Evolutionary conservation across 345 rosid species (phyloP).

Genomic region (Arabidopsis suecica): DNA sequence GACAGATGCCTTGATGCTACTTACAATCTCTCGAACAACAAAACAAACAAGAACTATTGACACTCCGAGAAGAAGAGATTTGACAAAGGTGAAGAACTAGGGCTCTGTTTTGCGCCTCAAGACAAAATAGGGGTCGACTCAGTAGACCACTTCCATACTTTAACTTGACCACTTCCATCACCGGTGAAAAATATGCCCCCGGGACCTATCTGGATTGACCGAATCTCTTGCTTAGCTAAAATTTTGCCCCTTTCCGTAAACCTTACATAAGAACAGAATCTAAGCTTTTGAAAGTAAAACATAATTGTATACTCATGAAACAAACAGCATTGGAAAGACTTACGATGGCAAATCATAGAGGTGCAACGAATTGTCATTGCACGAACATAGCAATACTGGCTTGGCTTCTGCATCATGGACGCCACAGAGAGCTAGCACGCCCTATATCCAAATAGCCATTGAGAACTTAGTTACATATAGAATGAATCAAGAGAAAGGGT

Average conservation of each 20-base stretch:
- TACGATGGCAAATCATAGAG: constrained; percentile 94
- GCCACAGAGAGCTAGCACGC: constrained; percentile 77
- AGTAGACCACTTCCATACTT: constrained; percentile 83
- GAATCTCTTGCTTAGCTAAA: constrained; percentile 78
- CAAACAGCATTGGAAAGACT: constrained; percentile 47
- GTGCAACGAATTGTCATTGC: constrained; percentile 76
- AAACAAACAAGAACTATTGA: background rate
- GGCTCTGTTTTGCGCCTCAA: constrained; percentile 22
- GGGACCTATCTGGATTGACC: constrained; percentile 80
- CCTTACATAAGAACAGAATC: constrained; percentile 46
- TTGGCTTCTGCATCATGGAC: constrained; percentile 79
- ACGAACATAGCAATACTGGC: constrained; percentile 77
- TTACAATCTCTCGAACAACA: constrained; percentile 6
- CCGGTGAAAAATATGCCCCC: constrained; percentile 92
- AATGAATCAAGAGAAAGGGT: constrained; percentile 4
- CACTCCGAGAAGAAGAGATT: constrained; percentile 8
- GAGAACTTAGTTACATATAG: constrained; percentile 22
- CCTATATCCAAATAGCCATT: constrained; percentile 53
- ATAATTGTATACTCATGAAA: background rate
- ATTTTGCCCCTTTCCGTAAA: constrained; percentile 90
- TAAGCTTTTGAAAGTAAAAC: constrained; percentile 15
- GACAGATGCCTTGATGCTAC: constrained; percentile 1
- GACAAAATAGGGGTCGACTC: constrained; percentile 47
- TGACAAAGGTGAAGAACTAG: constrained; percentile 6
- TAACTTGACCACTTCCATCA: constrained; percentile 89